These are phyloP conservation scores for Lasiodiplodia theobromae DNA, from an alignment of 2,329 filamentous ascomycete species.

Conservation along the genomic window DNA sequence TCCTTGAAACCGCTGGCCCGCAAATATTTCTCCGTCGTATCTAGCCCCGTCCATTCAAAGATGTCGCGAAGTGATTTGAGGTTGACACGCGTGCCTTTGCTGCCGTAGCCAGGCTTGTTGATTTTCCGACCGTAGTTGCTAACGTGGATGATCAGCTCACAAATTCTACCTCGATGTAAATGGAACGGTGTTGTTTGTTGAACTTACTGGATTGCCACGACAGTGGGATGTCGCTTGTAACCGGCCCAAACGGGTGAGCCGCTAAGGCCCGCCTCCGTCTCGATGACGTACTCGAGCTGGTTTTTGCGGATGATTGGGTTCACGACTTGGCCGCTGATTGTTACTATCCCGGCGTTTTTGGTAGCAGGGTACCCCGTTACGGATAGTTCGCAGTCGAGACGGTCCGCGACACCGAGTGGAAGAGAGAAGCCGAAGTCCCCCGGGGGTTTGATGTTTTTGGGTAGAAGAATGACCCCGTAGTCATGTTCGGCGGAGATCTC, in stretches of 20 bases:
- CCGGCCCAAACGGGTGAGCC: not conserved
- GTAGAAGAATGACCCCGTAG: not conserved
- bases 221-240: not conserved
- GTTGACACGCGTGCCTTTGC: not conserved
- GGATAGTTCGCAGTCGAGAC: not conserved
- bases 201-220: not conserved
- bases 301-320: not conserved
- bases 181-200: not conserved
- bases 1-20: not conserved
- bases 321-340: not conserved
- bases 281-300: not conserved
- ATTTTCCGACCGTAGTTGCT: not conserved
- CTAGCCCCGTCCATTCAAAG: not conserved
- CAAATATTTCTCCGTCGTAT: not conserved
- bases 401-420: not conserved
- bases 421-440: not conserved
- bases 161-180: no score
- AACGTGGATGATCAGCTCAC: not conserved
- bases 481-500: not conserved
- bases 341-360: not conserved
- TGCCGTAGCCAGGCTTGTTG: not conserved
- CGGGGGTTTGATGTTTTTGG: accelerated
- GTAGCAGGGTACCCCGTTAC: not conserved
- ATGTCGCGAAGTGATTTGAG: not conserved
- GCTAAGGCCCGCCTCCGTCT: not conserved